Evolutionary conservation across 352 stramenopile genomes (phyloP).

Genomic region (Pythium dissotocum): DNA sequence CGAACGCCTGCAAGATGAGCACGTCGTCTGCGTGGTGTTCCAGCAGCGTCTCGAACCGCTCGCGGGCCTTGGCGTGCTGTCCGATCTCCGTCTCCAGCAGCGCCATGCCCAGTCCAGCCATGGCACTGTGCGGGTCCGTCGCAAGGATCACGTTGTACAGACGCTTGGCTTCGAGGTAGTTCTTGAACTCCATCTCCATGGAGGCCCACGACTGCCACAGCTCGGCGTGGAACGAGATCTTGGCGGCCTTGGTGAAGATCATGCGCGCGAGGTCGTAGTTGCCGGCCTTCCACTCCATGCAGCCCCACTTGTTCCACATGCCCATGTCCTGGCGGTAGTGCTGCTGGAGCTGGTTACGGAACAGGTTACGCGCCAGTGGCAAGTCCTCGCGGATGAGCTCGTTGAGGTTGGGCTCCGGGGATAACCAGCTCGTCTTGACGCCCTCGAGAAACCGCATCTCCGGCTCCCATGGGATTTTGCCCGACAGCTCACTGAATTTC

Average conservation of each 20-base stretch:
- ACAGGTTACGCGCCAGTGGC: conserved; percentile 64
- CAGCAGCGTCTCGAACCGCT: conserved; percentile 57
- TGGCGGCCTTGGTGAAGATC: conserved; percentile 82
- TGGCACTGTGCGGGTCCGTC: conserved; percentile 65
- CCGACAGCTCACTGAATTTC: conserved; percentile 75
- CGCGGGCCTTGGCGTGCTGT: conserved; percentile 50
- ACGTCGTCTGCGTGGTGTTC: conserved; percentile 63
- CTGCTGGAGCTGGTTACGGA: conserved; percentile 79
- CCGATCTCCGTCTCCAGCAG: conserved; percentile 67
- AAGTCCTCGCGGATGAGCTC: conserved; percentile 83
- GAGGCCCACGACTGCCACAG: conserved; percentile 86
- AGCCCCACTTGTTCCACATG: conserved; percentile 92
- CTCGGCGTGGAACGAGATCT: conserved; percentile 69
- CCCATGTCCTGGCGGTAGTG: conserved; percentile 83
- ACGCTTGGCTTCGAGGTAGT: conserved; percentile 72
- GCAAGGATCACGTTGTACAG: conserved; percentile 84
- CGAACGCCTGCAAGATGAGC: conserved; percentile 72
- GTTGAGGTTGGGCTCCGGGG: conserved; percentile 68
- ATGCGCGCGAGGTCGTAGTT: conserved; percentile 83
- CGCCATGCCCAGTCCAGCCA: conserved; percentile 73
- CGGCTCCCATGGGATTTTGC: conserved; percentile 80
- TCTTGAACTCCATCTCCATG: conserved; percentile 81
- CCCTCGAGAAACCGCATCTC: conserved; percentile 53
- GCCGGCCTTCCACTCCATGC: conserved; percentile 88
- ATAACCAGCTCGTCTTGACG: conserved; percentile 59